Conservation (phyloP, 2,329 filamentous ascomycete genomes). For the Pseudocercospora crystallina region DNA sequence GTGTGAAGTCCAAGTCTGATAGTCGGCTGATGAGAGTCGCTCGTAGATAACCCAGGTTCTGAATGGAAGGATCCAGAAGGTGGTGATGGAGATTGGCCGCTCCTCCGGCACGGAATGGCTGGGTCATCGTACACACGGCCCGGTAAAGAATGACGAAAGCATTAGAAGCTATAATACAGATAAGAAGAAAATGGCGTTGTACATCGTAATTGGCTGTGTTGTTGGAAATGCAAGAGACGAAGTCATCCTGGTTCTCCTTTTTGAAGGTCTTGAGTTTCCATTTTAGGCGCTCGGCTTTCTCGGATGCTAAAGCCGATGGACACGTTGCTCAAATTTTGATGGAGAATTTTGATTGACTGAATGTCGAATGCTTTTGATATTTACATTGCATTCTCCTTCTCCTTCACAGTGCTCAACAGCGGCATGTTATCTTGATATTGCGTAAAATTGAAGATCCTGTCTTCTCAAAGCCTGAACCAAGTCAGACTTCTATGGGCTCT, state of each 20-base stretch:
- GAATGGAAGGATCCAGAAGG: conserved; percentile 7
- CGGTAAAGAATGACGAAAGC: conserved; percentile 6
- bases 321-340: too few relatives aligned
- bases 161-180: conserved; percentile 8
- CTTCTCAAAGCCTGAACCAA: too few relatives aligned
- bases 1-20: conserved; percentile 24
- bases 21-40: conserved; percentile 16
- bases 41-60: conserved; percentile 19
- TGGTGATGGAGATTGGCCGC: conserved; percentile 16
- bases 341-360: too few relatives aligned
- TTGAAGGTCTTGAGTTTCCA: not conserved
- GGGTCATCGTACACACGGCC: conserved; percentile 14
- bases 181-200: not conserved
- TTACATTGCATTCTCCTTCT: too few relatives aligned
- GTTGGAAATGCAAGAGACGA: not conserved
- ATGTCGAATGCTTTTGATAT: too few relatives aligned
- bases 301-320: too few relatives aligned
- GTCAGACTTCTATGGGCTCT: not conserved
- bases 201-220: not conserved
- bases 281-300: too few relatives aligned
- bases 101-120: conserved; percentile 22
- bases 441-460: too few relatives aligned
- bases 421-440: too few relatives aligned
- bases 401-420: too few relatives aligned
- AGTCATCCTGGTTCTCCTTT: conserved; percentile 7